These are phyloP conservation scores for Aspergillus sp. DNA, from an alignment of 2,329 filamentous ascomycete species.

Conservation along the genomic window DNA sequence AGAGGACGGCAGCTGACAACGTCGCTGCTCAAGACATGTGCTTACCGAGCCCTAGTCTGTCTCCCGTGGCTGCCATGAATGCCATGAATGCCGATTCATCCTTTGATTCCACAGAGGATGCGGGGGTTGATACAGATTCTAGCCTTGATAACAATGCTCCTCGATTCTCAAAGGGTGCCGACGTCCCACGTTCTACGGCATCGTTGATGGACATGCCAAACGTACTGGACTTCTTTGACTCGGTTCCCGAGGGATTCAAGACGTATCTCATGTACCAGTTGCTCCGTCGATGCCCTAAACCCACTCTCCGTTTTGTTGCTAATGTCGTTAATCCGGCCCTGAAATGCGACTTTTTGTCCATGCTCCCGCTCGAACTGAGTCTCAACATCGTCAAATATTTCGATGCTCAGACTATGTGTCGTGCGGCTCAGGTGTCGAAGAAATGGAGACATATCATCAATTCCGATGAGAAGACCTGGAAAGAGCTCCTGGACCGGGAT, in stretches of 20 bases:
- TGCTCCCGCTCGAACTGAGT: slow-evolving; percentile 78
- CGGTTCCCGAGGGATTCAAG: slow-evolving; percentile 85
- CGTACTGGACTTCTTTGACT: slow-evolving; percentile 84
- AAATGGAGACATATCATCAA: slow-evolving; percentile 89
- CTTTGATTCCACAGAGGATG: slow-evolving; percentile 34
- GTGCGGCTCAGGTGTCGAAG: slow-evolving; percentile 86
- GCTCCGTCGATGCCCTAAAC: slow-evolving; percentile 76
- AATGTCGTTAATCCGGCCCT: slow-evolving; percentile 87
- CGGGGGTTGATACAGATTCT: slow-evolving; percentile 37
- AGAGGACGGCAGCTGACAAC: slow-evolving; percentile 55
- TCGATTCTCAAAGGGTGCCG: slow-evolving; percentile 16
- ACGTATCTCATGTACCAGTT: slow-evolving; percentile 96
- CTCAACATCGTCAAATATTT: slow-evolving; percentile 83
- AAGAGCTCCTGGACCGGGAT: slow-evolving; percentile 78
- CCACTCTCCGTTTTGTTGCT: slow-evolving; percentile 82
- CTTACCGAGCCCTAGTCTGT: slow-evolving; percentile 88
- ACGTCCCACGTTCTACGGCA: slow-evolving; percentile 22
- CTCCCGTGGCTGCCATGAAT: slow-evolving; percentile 75
- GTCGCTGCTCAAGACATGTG: slow-evolving; percentile 78
- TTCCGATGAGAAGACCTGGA: slow-evolving; percentile 92
- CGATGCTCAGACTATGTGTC: slow-evolving; percentile 77
- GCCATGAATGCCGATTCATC: slow-evolving; percentile 39
- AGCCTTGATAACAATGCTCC: slow-evolving; percentile 34
- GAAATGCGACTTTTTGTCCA: slow-evolving; percentile 84
- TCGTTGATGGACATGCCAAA: slow-evolving; percentile 70